phyloP scores from a whole-genome alignment of 176 grass and related monocot species.

The Carex myosuroides region DNA sequence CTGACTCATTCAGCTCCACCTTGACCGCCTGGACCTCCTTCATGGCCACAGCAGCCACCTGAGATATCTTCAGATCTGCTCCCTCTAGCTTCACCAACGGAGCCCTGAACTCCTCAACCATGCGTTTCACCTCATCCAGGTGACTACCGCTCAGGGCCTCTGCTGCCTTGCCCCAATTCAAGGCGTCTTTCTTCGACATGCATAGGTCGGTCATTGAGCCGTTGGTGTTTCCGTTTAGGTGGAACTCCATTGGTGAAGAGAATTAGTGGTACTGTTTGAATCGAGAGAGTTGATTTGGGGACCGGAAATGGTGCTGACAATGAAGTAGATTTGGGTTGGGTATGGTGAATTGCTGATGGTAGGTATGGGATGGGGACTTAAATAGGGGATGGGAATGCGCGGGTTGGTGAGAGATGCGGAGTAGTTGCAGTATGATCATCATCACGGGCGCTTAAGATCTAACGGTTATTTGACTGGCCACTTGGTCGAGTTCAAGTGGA shows the following conservation, averaged over 20 bases:
- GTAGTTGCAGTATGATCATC: neutral
- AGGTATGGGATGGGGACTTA: neutral
- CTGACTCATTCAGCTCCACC: slow-evolving; percentile 57
- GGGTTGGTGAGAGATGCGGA: slow-evolving; percentile 8
- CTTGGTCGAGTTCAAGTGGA: neutral
- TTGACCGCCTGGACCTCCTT: slow-evolving; percentile 25
- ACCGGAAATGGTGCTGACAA: neutral
- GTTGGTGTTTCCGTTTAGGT: neutral
- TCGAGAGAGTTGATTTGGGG: neutral
- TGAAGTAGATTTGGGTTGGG: neutral
- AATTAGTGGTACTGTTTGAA: neutral
- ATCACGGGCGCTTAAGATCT: neutral
- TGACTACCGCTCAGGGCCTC: slow-evolving; percentile 51
- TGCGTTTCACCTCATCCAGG: slow-evolving; percentile 71
- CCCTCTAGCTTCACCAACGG: slow-evolving; percentile 52
- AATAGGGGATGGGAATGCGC: neutral
- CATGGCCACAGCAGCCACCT: slow-evolving; percentile 49
- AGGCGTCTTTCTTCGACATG: slow-evolving; percentile 29
- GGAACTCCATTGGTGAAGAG: neutral
- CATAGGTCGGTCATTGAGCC: neutral
- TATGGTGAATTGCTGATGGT: neutral
- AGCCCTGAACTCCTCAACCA: slow-evolving; percentile 50
- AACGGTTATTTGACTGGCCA: neutral
- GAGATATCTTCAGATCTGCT: slow-evolving; percentile 52
- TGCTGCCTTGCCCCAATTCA: slow-evolving; percentile 55